Evolutionary conservation across 176 grass and related monocot species (phyloP).

Genomic region (Aegilops speltoides): DNA sequence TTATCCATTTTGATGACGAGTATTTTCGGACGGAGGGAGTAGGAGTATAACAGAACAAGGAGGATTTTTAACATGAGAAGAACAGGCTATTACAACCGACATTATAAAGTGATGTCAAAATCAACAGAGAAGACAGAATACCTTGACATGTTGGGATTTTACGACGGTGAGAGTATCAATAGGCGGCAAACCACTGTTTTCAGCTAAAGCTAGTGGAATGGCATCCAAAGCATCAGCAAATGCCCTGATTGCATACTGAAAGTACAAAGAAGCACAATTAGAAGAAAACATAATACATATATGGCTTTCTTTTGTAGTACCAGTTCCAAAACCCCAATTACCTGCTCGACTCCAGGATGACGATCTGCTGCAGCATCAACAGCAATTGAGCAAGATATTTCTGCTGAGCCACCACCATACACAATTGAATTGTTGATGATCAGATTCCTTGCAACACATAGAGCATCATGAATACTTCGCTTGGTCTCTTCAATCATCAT

Average conservation of each 20-base stretch:
- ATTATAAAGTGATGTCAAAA: not conserved
- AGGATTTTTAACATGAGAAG: not conserved
- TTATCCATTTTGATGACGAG: too few species aligned
- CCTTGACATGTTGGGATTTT: slow-evolving; percentile 97
- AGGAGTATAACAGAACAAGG: not conserved
- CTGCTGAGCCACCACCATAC: slow-evolving; percentile 85
- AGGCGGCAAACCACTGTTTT: slow-evolving; percentile 89
- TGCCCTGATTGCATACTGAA: slow-evolving; percentile 95
- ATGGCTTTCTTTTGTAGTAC: not conserved
- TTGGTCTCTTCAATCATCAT: slow-evolving; percentile 99
- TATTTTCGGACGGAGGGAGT: too few species aligned
- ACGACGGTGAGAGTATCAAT: slow-evolving; percentile 92
- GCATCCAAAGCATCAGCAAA: slow-evolving; percentile 93
- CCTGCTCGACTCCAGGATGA: slow-evolving; percentile 93
- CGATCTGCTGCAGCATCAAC: slow-evolving; percentile 86
- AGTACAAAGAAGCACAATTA: slow-evolving; percentile 16
- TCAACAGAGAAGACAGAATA: slow-evolving; percentile 28
- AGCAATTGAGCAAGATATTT: slow-evolving; percentile 91
- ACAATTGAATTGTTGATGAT: slow-evolving; percentile 92
- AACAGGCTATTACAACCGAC: not conserved
- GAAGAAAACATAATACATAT: not conserved
- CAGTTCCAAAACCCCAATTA: slow-evolving; percentile 13
- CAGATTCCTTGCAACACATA: slow-evolving; percentile 97
- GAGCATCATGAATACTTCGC: slow-evolving; percentile 86
- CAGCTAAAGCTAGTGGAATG: slow-evolving; percentile 84